phyloP scores from a whole-genome alignment of 345 rosid genomes.

The Syzygium aromaticum region DNA sequence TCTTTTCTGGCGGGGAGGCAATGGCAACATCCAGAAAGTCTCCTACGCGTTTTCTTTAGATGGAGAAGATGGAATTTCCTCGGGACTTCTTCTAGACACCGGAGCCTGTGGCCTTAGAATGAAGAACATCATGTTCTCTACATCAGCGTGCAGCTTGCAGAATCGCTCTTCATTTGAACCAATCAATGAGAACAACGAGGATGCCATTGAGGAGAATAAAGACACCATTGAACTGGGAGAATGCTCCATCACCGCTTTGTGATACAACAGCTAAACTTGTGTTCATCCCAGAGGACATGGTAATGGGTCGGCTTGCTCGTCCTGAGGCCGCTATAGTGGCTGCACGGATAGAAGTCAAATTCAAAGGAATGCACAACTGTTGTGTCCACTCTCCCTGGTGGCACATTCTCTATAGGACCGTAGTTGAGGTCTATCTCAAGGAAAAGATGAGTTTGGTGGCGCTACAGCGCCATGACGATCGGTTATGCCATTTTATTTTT shows the following conservation, averaged over 20 bases:
- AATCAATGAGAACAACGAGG: constrained; percentile 24
- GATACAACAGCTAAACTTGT: constrained; percentile 38
- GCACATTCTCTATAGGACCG: constrained; percentile 37
- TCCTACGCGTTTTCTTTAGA: not conserved
- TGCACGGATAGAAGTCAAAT: constrained; percentile 69
- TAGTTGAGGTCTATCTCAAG: not conserved
- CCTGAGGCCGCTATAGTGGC: constrained; percentile 72
- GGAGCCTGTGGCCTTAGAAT: constrained; percentile 19
- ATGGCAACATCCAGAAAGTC: not conserved
- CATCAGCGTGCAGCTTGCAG: constrained; percentile 49
- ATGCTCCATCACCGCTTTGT: constrained; percentile 48
- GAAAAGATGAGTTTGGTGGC: no score
- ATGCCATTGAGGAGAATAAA: no score
- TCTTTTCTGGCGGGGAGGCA: not conserved
- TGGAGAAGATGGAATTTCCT: not conserved
- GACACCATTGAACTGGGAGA: constrained; percentile 22
- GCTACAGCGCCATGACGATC: no score
- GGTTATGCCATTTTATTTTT: not conserved
- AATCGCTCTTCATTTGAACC: constrained; percentile 31
- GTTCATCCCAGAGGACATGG: constrained; percentile 66
- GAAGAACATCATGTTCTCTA: constrained; percentile 71
- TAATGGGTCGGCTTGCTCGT: constrained; percentile 91
- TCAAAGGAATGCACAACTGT: constrained; percentile 62
- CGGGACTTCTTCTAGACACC: not conserved
- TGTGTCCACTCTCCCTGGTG: constrained; percentile 76